Base-by-base conservation (phyloP, 192 early-diverging fungal genomes). In the Dispira parvispora region DNA sequence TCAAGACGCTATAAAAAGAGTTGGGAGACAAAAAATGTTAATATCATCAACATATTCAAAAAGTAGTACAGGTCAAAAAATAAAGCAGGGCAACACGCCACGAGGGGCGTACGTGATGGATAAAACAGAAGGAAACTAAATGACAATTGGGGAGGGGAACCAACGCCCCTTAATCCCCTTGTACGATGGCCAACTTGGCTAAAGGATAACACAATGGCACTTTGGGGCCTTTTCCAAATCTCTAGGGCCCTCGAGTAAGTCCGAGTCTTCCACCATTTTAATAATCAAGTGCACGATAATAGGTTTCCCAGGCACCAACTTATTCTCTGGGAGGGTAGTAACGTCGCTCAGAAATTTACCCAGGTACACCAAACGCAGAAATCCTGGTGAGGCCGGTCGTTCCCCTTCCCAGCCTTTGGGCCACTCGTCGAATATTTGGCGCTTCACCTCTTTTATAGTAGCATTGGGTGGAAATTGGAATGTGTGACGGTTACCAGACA, bases 391-490 rank as follows among this genome's bases (percentile, higher is more conserved):
- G 14, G 18, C 57, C 2, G 57, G 57, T 21, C 27, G 18, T 18
- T 60, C 57, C 14, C 32, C 26, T 27, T 60, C 57, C 57, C 57
- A 60, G 43, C 32, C 57, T 60, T 60, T 60, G 57, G 57, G 57
- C 57, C 57, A 60, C 21, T 60, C 28, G 11, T 60, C 21, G 38
- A 43, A 60, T 13, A 60, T 43, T 14, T 60, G 57, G 18, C 8
- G 25, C 57, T 60, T 60, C 8, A 43, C 42, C 42, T 60, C 32
- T 11, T 21, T 14, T 18, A 60, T 42, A 11, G 57, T 42, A 8
- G 38, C 12, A 16, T 12, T 43, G 57, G 57, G 21, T 14, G 57
- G 32, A 42, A 60, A 60, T 13, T 12, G 11, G 21, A 60, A 60
- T 12, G 32, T 42, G 57, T 60, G 57, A 18, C 57, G 57, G 1